These are phyloP conservation scores for Asterionellopsis glacialis DNA, from an alignment of 108 stramenopile species.

Conservation along the genomic window DNA sequence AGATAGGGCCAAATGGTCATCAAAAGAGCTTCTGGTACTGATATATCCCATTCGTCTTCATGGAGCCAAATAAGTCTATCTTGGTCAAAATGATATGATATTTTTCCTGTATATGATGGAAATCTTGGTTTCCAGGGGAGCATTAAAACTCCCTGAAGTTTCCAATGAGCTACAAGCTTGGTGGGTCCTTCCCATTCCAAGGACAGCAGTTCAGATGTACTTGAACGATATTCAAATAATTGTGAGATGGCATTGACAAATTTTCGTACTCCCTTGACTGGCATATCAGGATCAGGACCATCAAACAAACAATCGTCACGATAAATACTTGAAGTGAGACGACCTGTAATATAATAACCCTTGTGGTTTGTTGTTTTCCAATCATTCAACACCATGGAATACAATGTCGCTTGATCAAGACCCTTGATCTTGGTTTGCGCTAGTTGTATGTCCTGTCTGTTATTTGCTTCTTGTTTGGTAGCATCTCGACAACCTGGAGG, in stretches of 20 bases:
- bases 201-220: slow-evolving; percentile 45
- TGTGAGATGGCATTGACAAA: slow-evolving; percentile 70
- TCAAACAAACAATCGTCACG: slow-evolving; percentile 78
- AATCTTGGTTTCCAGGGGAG: slow-evolving; percentile 75
- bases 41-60: slow-evolving; percentile 73
- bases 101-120: slow-evolving; percentile 55
- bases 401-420: slow-evolving; percentile 6
- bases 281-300: slow-evolving; percentile 90
- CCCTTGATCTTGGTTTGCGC: no score
- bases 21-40: slow-evolving; percentile 60
- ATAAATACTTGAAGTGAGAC: slow-evolving; percentile 64
- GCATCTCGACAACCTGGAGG: no score
- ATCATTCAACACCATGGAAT: slow-evolving; percentile 19
- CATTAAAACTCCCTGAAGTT: slow-evolving; percentile 53
- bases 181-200: slow-evolving; percentile 1
- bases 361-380: slow-evolving; percentile 41
- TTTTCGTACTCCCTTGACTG: slow-evolving; percentile 73
- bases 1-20: not conserved
- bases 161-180: slow-evolving; percentile 47
- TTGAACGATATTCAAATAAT: slow-evolving; percentile 54
- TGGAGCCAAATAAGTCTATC: slow-evolving; percentile 45
- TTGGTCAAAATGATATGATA: slow-evolving; percentile 65
- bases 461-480: no score
- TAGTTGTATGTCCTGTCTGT: not conserved
- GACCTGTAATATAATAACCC: slow-evolving; percentile 86